phyloP scores from a whole-genome alignment of 768 basidiomycete species.

The Kwoniella bestiolae region DNA sequence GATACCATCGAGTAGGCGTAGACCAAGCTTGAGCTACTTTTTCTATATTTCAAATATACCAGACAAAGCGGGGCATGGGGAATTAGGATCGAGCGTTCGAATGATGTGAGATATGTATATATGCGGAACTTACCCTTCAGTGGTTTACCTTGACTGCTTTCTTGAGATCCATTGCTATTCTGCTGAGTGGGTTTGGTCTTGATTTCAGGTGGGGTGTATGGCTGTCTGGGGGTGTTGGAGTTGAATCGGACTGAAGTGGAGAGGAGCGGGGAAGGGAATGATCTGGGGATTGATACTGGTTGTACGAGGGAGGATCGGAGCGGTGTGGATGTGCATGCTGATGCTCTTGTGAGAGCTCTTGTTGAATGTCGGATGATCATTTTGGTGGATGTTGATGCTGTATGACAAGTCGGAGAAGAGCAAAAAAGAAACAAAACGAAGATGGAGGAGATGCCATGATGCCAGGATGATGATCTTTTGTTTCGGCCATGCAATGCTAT shows the following conservation, averaged over 20 bases:
- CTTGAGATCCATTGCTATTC: background rate
- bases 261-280: background rate
- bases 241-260: constrained; percentile 15
- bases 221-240: constrained; percentile 21
- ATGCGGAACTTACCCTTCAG: constrained; percentile 19
- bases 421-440: background rate
- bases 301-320: background rate
- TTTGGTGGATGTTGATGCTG: background rate
- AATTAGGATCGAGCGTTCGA: background rate
- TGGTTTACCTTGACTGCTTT: constrained; percentile 14
- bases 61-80: background rate
- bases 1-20: constrained; percentile 94
- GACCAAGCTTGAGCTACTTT: constrained; percentile 54
- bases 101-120: background rate
- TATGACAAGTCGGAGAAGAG: background rate
- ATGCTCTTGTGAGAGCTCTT: constrained; percentile 1
- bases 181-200: constrained; percentile 4
- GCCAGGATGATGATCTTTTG: background rate
- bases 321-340: too few relatives aligned
- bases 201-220: constrained; percentile 15
- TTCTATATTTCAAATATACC: background rate
- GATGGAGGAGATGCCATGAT: background rate
- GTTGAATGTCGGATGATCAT: constrained; percentile 22
- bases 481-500: background rate
- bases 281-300: background rate